Percentiles rank a stretch among this genome's conserved stretches.
Evolutionary conservation across 148 eudicot genomes (phyloP).

Genomic region (Pharnaceum exiguum): DNA sequence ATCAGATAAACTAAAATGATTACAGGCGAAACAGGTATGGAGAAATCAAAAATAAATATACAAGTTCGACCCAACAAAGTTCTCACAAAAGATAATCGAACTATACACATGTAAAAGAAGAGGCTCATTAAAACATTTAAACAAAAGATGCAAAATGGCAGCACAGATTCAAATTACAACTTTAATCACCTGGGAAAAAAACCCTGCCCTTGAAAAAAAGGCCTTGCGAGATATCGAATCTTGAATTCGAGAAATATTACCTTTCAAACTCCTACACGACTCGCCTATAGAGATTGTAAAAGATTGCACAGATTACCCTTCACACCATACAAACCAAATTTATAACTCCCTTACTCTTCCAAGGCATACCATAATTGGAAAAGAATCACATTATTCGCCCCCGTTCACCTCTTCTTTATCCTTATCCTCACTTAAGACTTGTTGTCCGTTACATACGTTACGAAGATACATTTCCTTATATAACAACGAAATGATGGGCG

Average conservation of each 20-base stretch:
- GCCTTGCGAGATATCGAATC: neutral
- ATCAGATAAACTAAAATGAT: neutral
- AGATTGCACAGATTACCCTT: neutral
- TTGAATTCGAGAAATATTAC: too few relatives aligned
- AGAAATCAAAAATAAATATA: too few relatives aligned
- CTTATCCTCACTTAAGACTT: neutral
- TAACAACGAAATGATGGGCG: neutral
- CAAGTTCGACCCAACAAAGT: neutral
- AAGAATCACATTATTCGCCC: slow-evolving; percentile 4
- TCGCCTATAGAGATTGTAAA: too few relatives aligned
- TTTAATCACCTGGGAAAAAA: too few relatives aligned
- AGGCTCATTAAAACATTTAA: neutral
- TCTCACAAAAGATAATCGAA: slow-evolving; percentile 3
- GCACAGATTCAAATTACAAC: neutral
- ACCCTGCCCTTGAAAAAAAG: too few relatives aligned
- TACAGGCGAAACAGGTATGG: too few relatives aligned
- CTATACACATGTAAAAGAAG: slow-evolving; percentile 7
- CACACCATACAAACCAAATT: slow-evolving; percentile 6
- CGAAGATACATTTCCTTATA: slow-evolving; percentile 4
- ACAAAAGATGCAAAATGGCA: neutral
- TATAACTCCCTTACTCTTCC: slow-evolving; percentile 6
- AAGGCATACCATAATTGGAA: slow-evolving; percentile 11
- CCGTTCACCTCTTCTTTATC: slow-evolving; percentile 5
- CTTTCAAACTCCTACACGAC: too few relatives aligned
- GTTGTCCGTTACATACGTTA: slow-evolving; percentile 7